Percentiles rank a stretch among this genome's conserved stretches.
These are phyloP conservation scores for Penicillium decumbens DNA, from an alignment of 2,329 filamentous ascomycete species.

Conservation along the genomic window DNA sequence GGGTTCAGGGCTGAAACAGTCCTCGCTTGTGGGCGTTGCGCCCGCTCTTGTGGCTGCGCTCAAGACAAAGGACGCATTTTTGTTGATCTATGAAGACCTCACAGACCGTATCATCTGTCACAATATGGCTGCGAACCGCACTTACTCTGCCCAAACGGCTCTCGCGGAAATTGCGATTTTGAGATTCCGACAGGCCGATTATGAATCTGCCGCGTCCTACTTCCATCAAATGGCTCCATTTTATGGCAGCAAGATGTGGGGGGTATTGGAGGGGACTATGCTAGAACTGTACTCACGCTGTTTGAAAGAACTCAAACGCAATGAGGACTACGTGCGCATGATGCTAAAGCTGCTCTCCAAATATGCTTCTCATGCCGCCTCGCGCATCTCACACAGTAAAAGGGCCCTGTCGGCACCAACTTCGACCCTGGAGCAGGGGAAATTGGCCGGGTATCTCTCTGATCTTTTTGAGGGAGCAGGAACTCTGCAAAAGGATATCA, in stretches of 20 bases:
- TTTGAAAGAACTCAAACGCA: slow-evolving; percentile 68
- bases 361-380: slow-evolving; percentile 34
- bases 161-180: slow-evolving; percentile 82
- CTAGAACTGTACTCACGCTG: slow-evolving; percentile 81
- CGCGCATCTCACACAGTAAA: slow-evolving; percentile 28
- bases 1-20: slow-evolving; percentile 13
- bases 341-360: slow-evolving; percentile 61
- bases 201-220: slow-evolving; percentile 65
- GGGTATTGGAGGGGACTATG: slow-evolving; percentile 72
- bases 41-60: slow-evolving; percentile 59
- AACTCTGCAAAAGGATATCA: slow-evolving; percentile 57
- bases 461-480: slow-evolving; percentile 47
- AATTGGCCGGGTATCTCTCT: slow-evolving; percentile 36
- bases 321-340: slow-evolving; percentile 73
- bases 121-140: slow-evolving; percentile 72
- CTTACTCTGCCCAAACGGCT: slow-evolving; percentile 69
- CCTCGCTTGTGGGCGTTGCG: slow-evolving; percentile 47
- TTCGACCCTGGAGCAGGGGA: slow-evolving; percentile 27
- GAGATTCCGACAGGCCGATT: slow-evolving; percentile 73
- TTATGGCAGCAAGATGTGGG: slow-evolving; percentile 75
- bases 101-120: slow-evolving; percentile 80
- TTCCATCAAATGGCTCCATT: slow-evolving; percentile 74
- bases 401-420: slow-evolving; percentile 30
- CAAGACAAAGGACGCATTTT: slow-evolving; percentile 60
- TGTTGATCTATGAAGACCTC: slow-evolving; percentile 66